phyloP scores from a whole-genome alignment of 1,284 basidiomycete genomes.

The Erythrobasidium hasegawianum region DNA sequence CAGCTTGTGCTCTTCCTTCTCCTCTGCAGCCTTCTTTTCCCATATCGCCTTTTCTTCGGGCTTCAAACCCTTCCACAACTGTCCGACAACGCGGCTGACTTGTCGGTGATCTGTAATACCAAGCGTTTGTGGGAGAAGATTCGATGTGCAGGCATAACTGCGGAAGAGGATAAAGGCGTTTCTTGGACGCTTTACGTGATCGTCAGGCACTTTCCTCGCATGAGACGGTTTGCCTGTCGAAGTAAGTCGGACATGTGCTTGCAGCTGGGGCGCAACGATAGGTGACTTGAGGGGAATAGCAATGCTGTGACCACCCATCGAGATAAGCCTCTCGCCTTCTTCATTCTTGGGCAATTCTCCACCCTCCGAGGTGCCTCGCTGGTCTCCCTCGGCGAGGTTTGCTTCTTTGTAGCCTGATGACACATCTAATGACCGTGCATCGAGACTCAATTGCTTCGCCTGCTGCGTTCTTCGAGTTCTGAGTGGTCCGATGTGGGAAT shows the following conservation, averaged over 20 bases:
- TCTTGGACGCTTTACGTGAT: constrained; percentile 60
- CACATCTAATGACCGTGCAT: background rate
- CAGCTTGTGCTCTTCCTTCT: constrained; percentile 44
- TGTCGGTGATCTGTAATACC: constrained; percentile 46
- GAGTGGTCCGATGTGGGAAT: constrained; percentile 8
- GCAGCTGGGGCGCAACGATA: constrained; percentile 27
- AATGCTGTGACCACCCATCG: constrained; percentile 14
- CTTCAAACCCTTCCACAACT: constrained; percentile 45
- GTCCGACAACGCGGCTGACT: constrained; percentile 45
- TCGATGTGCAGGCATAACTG: constrained; percentile 69
- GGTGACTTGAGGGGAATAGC: constrained; percentile 23
- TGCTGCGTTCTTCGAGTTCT: constrained; percentile 23
- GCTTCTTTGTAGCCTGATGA: background rate
- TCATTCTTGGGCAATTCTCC: background rate
- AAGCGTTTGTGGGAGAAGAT: constrained; percentile 36
- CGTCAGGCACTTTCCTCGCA: constrained; percentile 26
- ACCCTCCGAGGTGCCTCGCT: background rate
- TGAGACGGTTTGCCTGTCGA: constrained; percentile 33
- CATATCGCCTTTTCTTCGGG: constrained; percentile 44
- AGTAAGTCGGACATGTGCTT: constrained; percentile 30
- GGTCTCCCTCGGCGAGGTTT: background rate
- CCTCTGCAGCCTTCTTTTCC: constrained; percentile 43
- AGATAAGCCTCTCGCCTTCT: background rate
- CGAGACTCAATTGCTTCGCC: constrained; percentile 7
- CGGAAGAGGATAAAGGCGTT: constrained; percentile 95